Base-by-base conservation (phyloP, 257 asterid species). In the Lavandula angustifolia region DNA sequence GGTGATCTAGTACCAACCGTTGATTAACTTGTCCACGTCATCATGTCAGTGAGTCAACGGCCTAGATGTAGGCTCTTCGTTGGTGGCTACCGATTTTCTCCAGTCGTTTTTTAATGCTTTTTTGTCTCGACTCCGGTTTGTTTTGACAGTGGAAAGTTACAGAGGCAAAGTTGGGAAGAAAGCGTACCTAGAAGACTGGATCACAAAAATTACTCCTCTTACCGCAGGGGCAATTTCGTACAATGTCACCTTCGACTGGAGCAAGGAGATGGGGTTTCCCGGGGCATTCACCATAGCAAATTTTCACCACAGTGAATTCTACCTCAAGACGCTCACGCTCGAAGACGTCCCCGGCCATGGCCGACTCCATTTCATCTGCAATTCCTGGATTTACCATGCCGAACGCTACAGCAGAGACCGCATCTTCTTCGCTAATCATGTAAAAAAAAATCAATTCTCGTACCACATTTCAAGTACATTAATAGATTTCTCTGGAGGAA, bases 351-450 rank as follows among this genome's bases (percentile, higher is more conserved):
- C 89, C n/a, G 84, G 78, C 3, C 89, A 83, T 58, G 84, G 87
- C 34, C 80, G 72, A 3, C 40, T 89, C 62, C 89, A 86, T 64
- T 89, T 89, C 76, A 54, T 80, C 58, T 89, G 96, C 79, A 76
- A 87, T 69, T 89, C 96, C 12, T 89, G 96, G 95, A 79, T 89
- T 70, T 89, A 87, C 65, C 87, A 85, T 3, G 73, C 84, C 37
- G 70, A 81, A 18, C 60, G 55, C 54, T 84, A 89, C 81, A 63
- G 77, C 35, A 71, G 67, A 32, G 80, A 79, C 57, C 88, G 95
- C 4, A 58, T 87, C 43, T 89, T 89, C 73, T 89, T 89, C 34
- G 50, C 91, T 22, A 89, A 87, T 73, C 80, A 89, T 89, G 95
- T 86, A n/a, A 44, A 40, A 40, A 0, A 40, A 9, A 0, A 40